Conservation (phyloP, 768 basidiomycete genomes). For the Pleurotus citrinopileatus region DNA sequence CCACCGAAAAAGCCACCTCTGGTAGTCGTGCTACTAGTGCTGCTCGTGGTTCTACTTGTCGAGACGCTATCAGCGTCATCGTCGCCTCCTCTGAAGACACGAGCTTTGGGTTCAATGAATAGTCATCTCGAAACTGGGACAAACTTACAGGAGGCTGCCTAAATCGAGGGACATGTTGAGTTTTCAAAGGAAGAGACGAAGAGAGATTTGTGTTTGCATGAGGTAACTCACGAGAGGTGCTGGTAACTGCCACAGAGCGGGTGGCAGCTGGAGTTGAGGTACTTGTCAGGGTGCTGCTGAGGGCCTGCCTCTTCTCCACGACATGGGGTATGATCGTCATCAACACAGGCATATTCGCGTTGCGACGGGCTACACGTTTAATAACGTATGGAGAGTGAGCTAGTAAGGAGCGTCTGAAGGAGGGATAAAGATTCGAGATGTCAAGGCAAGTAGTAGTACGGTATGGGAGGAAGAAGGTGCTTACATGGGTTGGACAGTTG, state of each 20-base stretch:
- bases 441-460: background rate
- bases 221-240: constrained; percentile 5
- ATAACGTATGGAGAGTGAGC: background rate
- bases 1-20: background rate
- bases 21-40: background rate
- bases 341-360: constrained; percentile 6
- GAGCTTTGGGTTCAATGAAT: too few species aligned
- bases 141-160: constrained; percentile 5
- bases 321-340: constrained; percentile 9
- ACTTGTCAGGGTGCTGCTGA: constrained; percentile 3
- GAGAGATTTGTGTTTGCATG: background rate
- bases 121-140: too few species aligned
- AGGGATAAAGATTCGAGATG: background rate
- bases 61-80: background rate
- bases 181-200: constrained; percentile 1
- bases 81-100: background rate
- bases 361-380: background rate
- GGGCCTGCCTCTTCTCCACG: constrained; percentile 7
- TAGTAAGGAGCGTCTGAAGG: constrained; percentile 7
- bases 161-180: constrained; percentile 4
- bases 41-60: background rate
- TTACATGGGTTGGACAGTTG: constrained; percentile 8
- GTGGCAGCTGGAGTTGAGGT: background rate
- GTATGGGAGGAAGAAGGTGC: background rate
- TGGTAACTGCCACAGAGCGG: background rate